These are phyloP conservation scores for Ramalina peruviana DNA, from an alignment of 495 filamentous ascomycete species.

Conservation along the genomic window DNA sequence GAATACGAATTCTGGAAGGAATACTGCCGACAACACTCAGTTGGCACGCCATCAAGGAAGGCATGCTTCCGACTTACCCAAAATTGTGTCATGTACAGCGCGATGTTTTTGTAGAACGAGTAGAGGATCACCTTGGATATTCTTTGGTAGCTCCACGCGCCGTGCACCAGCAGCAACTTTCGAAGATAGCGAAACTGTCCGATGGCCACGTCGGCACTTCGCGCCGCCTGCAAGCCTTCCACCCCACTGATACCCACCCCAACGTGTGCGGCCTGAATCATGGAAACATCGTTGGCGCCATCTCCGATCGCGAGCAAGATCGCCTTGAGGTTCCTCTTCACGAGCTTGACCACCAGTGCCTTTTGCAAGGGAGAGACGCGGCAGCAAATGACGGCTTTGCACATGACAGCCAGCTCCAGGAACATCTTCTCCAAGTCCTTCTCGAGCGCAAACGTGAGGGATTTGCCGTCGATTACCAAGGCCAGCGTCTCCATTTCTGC, in stretches of 20 bases:
- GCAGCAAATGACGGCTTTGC: conserved; percentile 97
- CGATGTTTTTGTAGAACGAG: conserved; percentile 99
- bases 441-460: conserved; percentile 85
- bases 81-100: conserved; percentile 97
- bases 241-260: conserved; percentile 96
- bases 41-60: conserved; percentile 1
- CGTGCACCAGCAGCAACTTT: conserved; percentile 91
- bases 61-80: conserved; percentile 49
- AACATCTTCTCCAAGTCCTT: conserved; percentile 89
- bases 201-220: conserved; percentile 91
- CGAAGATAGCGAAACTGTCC: conserved; percentile 92
- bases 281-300: conserved; percentile 96
- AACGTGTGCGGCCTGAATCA: conserved; percentile 99
- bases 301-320: conserved; percentile 94
- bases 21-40: conserved; percentile 46
- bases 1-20: conserved; percentile 98
- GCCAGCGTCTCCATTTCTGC: conserved; percentile 78
- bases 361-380: conserved; percentile 99
- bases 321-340: conserved; percentile 87
- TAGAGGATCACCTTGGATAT: conserved; percentile 94
- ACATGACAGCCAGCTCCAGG: conserved; percentile 83
- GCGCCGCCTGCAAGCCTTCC: conserved; percentile 95
- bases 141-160: conserved; percentile 94
- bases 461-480: conserved; percentile 94
- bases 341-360: conserved; percentile 94